Conservation (phyloP, 164 flowering plant genomes). For the Annona squamosa region DNA sequence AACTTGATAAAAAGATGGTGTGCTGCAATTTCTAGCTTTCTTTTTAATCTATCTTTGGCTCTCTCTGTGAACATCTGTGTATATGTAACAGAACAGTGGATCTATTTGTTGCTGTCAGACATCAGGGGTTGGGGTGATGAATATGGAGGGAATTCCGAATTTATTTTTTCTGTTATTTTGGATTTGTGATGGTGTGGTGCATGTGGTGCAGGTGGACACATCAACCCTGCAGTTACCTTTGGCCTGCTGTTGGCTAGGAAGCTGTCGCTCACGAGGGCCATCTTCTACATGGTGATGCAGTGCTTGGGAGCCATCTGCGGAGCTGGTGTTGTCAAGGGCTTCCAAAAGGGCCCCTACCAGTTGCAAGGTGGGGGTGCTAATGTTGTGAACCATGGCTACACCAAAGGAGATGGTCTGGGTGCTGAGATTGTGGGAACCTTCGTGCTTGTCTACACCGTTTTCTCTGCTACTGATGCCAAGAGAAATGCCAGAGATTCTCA, state of each 20-base stretch:
- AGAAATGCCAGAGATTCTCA: conserved; percentile 65
- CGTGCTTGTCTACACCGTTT: conserved; percentile 58
- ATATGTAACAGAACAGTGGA: no score
- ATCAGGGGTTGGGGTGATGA: no score
- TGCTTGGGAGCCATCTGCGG: conserved; percentile 59
- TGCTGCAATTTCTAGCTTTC: background rate
- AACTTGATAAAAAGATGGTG: background rate
- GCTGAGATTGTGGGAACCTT: conserved; percentile 60
- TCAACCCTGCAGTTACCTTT: conserved; percentile 63
- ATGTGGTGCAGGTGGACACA: conserved; percentile 44
- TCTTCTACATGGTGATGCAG: conserved; percentile 58
- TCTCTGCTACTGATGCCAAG: conserved; percentile 70
- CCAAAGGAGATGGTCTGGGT: conserved; percentile 50
- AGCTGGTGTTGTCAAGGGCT: conserved; percentile 59
- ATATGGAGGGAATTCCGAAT: no score
- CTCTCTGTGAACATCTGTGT: no score
- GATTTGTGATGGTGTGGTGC: background rate
- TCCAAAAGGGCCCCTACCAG: conserved; percentile 28
- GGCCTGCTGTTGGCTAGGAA: conserved; percentile 59
- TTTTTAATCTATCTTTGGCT: no score
- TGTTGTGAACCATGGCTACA: conserved; percentile 39
- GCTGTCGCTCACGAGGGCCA: conserved; percentile 48
- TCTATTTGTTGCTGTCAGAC: no score
- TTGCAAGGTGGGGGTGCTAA: conserved; percentile 45
- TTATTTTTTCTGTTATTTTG: no score